Conservation (phyloP, 495 filamentous ascomycete genomes). For the Penicillium fimorum region DNA sequence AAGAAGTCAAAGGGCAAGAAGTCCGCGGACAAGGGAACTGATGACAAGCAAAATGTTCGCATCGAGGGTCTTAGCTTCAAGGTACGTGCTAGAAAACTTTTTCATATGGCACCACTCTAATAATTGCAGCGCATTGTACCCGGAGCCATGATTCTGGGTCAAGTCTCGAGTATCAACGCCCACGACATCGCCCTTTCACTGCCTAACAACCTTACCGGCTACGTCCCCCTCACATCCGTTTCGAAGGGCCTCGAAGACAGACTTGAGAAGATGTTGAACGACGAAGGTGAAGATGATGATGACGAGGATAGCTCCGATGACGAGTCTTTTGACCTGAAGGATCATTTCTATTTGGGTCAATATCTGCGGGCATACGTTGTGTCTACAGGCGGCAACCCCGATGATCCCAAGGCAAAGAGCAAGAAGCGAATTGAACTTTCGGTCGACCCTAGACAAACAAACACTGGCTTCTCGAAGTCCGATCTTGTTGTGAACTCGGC, state of each 20-base stretch:
- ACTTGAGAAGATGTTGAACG: conserved; percentile 61
- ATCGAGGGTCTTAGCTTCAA: conserved; percentile 90
- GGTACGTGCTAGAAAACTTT: conserved; percentile 45
- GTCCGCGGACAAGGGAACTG: conserved; percentile 40
- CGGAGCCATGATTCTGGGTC: conserved; percentile 83
- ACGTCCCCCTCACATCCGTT: conserved; percentile 84
- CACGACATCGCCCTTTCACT: conserved; percentile 76
- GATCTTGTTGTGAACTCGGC: conserved; percentile 70
- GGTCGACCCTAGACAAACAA: conserved; percentile 70
- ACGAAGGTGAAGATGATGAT: conserved; percentile 53
- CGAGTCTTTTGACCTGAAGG: conserved; percentile 62
- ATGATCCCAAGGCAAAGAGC: conserved; percentile 61
- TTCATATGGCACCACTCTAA: conserved; percentile 32
- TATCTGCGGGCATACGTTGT: conserved; percentile 84
- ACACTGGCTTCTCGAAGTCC: conserved; percentile 65
- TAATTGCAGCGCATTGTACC: conserved; percentile 66
- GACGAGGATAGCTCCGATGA: conserved; percentile 52
- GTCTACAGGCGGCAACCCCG: conserved; percentile 56
- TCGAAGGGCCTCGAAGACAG: conserved; percentile 69
- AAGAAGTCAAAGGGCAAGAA: conserved; percentile 52
- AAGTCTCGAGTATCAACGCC: conserved; percentile 75
- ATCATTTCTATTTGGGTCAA: conserved; percentile 78
- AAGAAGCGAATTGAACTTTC: conserved; percentile 84
- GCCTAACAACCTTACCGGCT: conserved; percentile 89
- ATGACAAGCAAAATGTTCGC: conserved; percentile 58